A percentile compares a stretch with the other conserved stretches of the same genome.
phyloP scores from a whole-genome alignment of 2,329 filamentous ascomycete species.

The Emergomyces pasteurianus region DNA sequence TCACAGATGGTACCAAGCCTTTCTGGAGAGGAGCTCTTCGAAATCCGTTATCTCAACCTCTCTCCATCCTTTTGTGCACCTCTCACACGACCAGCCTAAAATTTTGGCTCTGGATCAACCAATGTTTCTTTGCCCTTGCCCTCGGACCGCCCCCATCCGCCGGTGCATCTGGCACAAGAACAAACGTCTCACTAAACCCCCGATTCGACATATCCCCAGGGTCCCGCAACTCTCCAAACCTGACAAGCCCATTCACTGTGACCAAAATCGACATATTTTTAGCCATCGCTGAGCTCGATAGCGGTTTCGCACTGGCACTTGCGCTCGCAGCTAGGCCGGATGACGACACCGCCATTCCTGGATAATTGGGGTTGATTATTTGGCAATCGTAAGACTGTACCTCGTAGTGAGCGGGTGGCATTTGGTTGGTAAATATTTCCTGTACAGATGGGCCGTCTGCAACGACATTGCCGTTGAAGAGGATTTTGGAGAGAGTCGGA shows the following conservation, averaged over 20 bases:
- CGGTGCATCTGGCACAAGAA: constrained; percentile 58
- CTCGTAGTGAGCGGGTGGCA: constrained; percentile 55
- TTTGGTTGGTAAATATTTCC: constrained; percentile 54
- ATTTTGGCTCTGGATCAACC: constrained; percentile 61
- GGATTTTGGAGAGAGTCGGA: constrained; percentile 50
- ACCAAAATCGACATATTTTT: constrained; percentile 60
- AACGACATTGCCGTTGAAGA: constrained; percentile 64
- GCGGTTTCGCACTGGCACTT: constrained; percentile 13
- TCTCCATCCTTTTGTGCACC: background rate
- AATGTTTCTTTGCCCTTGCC: constrained; percentile 44
- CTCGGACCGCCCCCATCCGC: constrained; percentile 41
- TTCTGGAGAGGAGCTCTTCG: background rate
- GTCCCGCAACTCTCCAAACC: constrained; percentile 46
- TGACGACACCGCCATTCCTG: constrained; percentile 26
- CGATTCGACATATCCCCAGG: constrained; percentile 49
- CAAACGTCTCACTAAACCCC: constrained; percentile 68
- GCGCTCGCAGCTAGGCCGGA: constrained; percentile 14
- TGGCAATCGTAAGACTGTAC: constrained; percentile 67
- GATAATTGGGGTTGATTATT: constrained; percentile 59
- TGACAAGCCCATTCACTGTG: constrained; percentile 60
- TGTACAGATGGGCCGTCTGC: constrained; percentile 53
- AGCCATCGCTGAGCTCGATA: constrained; percentile 18
- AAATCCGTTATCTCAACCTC: background rate
- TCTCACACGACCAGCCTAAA: constrained; percentile 46
- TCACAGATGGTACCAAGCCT: background rate